phyloP scores from a whole-genome alignment of 2,329 filamentous ascomycete species.

The Ustulina deusta region DNA sequence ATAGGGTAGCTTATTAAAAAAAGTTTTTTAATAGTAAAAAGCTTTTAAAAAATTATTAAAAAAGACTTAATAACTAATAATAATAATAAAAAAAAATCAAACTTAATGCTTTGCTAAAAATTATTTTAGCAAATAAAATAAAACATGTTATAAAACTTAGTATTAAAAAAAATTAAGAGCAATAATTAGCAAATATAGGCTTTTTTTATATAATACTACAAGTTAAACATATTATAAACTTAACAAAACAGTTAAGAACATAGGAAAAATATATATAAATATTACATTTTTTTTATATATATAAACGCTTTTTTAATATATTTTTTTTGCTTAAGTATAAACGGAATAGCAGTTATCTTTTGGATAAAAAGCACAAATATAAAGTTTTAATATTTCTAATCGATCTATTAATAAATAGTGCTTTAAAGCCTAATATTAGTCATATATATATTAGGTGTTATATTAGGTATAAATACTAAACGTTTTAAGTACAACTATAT shows the following conservation, averaged over 20 bases:
- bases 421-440: slow-evolving; percentile 9
- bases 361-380: background rate
- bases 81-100: no score
- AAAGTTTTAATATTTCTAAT: slow-evolving; percentile 6
- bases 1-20: no score
- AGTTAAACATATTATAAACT: slow-evolving; percentile 2
- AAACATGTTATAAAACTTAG: background rate
- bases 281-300: slow-evolving; percentile 15
- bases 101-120: slow-evolving; percentile 4
- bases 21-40: no score
- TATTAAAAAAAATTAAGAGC: slow-evolving; percentile 1
- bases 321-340: slow-evolving; percentile 1
- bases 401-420: slow-evolving; percentile 1
- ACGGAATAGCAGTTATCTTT: background rate
- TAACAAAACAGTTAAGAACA: no score
- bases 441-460: background rate
- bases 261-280: no score
- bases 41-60: no score
- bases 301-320: background rate
- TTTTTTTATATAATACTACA: background rate
- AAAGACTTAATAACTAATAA: no score
- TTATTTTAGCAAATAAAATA: background rate
- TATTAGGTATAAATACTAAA: background rate
- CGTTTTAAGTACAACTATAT: background rate
- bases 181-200: background rate